Conservation (phyloP, 192 early-diverging fungal species). For the Coemansia aciculifera region DNA sequence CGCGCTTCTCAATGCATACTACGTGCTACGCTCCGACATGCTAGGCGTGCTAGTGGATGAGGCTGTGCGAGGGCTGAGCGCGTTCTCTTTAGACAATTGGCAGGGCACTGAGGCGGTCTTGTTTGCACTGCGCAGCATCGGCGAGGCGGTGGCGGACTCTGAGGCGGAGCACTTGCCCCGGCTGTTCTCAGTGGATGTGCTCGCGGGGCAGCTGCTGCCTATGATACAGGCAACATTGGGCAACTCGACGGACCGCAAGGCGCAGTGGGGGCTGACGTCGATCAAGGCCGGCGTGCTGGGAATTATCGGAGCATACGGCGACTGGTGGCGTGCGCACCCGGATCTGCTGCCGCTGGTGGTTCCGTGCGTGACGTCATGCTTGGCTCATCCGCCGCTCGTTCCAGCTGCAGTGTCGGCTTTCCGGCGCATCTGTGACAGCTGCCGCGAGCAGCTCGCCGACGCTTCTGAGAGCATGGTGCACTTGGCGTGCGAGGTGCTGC, state of each 20-base stretch:
- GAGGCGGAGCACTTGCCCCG: slow-evolving; percentile 60
- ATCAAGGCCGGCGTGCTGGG: slow-evolving; percentile 26
- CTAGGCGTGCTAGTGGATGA: slow-evolving; percentile 51
- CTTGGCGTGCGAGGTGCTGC: slow-evolving; percentile 59
- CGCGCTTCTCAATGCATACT: slow-evolving; percentile 68
- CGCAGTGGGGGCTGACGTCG: slow-evolving; percentile 32
- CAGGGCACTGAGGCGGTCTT: slow-evolving; percentile 61
- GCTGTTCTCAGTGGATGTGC: slow-evolving; percentile 61
- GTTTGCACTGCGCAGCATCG: slow-evolving; percentile 65
- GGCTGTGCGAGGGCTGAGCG: slow-evolving; percentile 15
- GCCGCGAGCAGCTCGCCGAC: slow-evolving; percentile 62
- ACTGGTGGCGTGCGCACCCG: slow-evolving; percentile 68
- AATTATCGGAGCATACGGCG: slow-evolving; percentile 63
- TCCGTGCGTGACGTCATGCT: slow-evolving; percentile 64
- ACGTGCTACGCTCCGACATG: slow-evolving; percentile 62
- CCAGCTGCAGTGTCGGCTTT: slow-evolving; percentile 65
- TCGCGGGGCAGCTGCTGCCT: slow-evolving; percentile 37
- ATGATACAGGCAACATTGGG: slow-evolving; percentile 37
- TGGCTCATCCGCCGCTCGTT: slow-evolving; percentile 60
- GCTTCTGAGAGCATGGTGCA: slow-evolving; percentile 62
- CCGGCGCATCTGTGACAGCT: slow-evolving; percentile 69
- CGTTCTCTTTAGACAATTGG: slow-evolving; percentile 28
- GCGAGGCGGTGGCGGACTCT: slow-evolving; percentile 61
- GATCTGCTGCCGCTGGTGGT: slow-evolving; percentile 59
- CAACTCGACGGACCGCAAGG: slow-evolving; percentile 4